Evolutionary conservation across 441 rosid species (phyloP).

Genomic region (Brassica balearica): DNA sequence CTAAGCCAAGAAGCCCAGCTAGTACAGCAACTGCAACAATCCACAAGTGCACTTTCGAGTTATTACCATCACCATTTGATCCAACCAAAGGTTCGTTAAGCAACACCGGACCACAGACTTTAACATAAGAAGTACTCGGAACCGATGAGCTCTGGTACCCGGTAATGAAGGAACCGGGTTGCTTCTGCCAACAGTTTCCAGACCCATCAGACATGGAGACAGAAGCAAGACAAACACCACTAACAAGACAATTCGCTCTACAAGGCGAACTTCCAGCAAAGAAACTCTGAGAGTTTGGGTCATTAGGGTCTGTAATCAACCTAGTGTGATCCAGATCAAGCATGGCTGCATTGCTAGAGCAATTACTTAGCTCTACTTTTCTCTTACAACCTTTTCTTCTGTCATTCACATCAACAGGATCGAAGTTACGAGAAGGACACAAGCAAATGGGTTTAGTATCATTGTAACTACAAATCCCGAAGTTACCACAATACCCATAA

Average conservation of each 20-base stretch:
- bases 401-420: conserved; percentile 57
- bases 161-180: conserved; percentile 54
- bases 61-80: conserved; percentile 34
- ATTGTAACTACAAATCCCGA: conserved; percentile 72
- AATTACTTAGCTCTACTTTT: conserved; percentile 57
- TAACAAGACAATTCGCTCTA: conserved; percentile 58
- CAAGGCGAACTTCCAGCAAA: conserved; percentile 63
- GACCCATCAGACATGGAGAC: conserved; percentile 74
- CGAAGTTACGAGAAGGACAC: conserved; percentile 79
- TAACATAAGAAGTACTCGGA: conserved; percentile 70
- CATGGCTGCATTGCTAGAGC: conserved; percentile 61
- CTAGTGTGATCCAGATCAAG: conserved; percentile 54
- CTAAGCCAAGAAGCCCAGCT: conserved; percentile 52
- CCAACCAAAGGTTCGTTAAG: conserved; percentile 46
- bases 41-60: conserved; percentile 53
- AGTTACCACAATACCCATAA: conserved; percentile 73
- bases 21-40: conserved; percentile 54
- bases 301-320: conserved; percentile 56
- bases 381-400: conserved; percentile 71
- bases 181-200: conserved; percentile 71
- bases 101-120: conserved; percentile 69
- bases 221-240: conserved; percentile 66
- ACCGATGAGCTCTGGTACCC: conserved; percentile 64
- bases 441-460: conserved; percentile 56
- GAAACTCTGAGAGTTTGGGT: conserved; percentile 49